A percentile compares a stretch with the other conserved stretches of the same genome.
phyloP scores from a whole-genome alignment of 2,329 filamentous ascomycete genomes.

The Apiospora malaysiana region DNA sequence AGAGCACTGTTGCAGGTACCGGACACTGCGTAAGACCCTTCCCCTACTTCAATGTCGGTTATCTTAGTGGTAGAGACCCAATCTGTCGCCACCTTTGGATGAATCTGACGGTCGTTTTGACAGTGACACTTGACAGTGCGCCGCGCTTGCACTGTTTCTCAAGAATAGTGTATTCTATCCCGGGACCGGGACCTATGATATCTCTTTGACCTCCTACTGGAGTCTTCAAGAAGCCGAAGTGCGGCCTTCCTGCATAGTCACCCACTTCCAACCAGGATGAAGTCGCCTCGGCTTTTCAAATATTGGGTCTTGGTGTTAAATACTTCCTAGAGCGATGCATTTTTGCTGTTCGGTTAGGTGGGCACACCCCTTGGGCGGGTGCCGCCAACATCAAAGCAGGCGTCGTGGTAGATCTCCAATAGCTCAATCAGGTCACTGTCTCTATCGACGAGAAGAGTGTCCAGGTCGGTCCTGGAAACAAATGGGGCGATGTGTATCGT shows the following conservation, averaged over 20 bases:
- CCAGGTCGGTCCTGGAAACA: constrained; percentile 43
- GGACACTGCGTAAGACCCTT: neutral
- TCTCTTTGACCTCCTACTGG: neutral
- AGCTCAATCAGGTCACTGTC: constrained; percentile 32
- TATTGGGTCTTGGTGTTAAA: neutral
- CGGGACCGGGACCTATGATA: neutral
- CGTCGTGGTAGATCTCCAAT: constrained; percentile 36
- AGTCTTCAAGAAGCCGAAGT: neutral
- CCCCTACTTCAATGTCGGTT: neutral
- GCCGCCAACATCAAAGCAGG: constrained; percentile 37
- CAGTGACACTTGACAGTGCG: neutral
- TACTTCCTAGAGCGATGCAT: constrained; percentile 29
- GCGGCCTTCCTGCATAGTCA: neutral
- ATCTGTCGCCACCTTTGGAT: neutral
- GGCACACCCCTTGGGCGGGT: constrained; percentile 38
- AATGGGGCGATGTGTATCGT: constrained; percentile 47
- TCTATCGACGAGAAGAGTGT: constrained; percentile 36
- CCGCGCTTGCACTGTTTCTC: neutral
- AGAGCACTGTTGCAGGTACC: too few relatives aligned
- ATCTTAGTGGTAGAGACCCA: too few relatives aligned
- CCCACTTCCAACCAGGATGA: neutral
- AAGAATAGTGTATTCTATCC: neutral
- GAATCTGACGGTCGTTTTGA: neutral
- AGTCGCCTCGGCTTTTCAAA: neutral
- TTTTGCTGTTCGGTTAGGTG: constrained; percentile 42